Conservation (phyloP, 106 monocot species). For the Phalaenopsis equestris region DNA sequence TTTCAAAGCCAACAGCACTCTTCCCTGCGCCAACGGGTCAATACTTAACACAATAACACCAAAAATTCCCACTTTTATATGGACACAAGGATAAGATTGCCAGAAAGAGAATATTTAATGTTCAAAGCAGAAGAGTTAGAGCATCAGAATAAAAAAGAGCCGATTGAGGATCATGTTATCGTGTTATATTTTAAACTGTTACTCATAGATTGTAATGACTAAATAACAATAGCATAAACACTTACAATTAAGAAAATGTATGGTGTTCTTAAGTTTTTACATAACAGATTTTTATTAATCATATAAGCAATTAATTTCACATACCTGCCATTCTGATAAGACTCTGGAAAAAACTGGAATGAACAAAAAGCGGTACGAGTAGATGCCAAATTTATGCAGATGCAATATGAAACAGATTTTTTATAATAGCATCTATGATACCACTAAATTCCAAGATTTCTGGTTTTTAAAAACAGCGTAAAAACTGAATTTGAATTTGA, state of each 20-base stretch:
- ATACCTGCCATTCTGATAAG: neutral
- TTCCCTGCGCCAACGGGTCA: constrained; percentile 32
- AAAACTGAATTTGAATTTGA: neutral
- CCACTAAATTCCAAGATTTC: neutral
- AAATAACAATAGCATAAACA: no score
- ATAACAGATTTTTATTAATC: neutral
- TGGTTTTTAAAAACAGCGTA: neutral
- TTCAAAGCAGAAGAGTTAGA: neutral
- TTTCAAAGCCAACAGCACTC: constrained; percentile 45
- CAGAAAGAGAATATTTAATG: neutral
- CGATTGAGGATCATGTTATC: no score
- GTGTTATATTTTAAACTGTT: no score
- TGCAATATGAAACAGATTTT: neutral
- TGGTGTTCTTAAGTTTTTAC: neutral
- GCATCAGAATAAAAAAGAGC: no score
- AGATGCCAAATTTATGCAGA: neutral
- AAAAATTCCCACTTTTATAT: neutral
- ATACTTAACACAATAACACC: neutral
- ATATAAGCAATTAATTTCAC: neutral
- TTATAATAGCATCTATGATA: neutral
- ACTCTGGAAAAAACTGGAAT: neutral
- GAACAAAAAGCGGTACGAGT: neutral
- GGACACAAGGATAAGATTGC: neutral
- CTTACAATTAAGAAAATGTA: no score
- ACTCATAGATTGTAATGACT: no score